Evolutionary conservation across 23 red algal species (phyloP).

Genomic region (Gracilaria caudata): DNA sequence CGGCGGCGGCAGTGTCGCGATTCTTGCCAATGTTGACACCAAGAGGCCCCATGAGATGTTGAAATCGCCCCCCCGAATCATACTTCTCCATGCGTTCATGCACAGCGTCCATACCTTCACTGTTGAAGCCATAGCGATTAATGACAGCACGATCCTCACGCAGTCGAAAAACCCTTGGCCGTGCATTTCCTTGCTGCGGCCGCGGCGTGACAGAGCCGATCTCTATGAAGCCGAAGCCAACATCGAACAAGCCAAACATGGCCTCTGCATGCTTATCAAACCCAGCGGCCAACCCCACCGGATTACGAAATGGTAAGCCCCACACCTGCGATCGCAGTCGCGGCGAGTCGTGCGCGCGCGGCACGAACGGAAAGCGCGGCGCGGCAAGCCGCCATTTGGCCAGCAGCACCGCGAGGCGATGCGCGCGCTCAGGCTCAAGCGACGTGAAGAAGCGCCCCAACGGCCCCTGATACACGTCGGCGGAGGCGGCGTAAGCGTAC

Average conservation of each 20-base stretch:
- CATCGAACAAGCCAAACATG: conserved; percentile 73
- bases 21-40: conserved; percentile 98
- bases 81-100: conserved; percentile 19
- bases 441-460: not conserved
- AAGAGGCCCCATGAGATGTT: conserved; percentile 63
- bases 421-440: conserved; percentile 44
- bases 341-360: conserved; percentile 19
- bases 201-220: conserved; percentile 89
- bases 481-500: conserved; percentile 53
- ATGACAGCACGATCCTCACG: conserved; percentile 78
- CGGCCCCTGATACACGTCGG: conserved; percentile 53
- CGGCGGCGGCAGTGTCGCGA: conserved; percentile 58
- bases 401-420: conserved; percentile 33
- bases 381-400: conserved; percentile 45
- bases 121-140: conserved; percentile 97
- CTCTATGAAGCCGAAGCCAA: conserved; percentile 94
- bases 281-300: conserved; percentile 90
- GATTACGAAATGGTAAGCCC: conserved; percentile 73
- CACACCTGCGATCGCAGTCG: conserved; percentile 61
- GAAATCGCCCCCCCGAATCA: conserved; percentile 35
- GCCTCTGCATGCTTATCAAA: conserved; percentile 95
- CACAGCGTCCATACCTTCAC: conserved; percentile 63
- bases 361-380: conserved; percentile 41
- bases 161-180: conserved; percentile 90
- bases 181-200: conserved; percentile 83